Evolutionary conservation across 768 basidiomycete species (phyloP).

Genomic region (Pisolithus sp.): DNA sequence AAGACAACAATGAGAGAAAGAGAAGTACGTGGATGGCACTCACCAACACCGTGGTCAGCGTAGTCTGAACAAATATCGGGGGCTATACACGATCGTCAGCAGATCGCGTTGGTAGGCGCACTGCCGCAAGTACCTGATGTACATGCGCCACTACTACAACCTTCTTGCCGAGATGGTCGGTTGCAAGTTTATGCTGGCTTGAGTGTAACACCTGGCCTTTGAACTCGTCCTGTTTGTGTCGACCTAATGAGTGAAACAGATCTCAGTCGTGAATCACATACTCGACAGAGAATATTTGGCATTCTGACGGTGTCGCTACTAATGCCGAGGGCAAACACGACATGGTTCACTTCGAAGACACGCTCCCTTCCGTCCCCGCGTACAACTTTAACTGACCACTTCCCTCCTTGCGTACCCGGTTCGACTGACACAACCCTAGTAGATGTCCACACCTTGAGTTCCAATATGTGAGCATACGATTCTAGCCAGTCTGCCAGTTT

Average conservation of each 20-base stretch:
- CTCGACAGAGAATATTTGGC: constrained; percentile 40
- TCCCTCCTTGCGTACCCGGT: constrained; percentile 29
- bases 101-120: background rate
- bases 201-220: constrained; percentile 53
- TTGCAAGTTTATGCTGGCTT: constrained; percentile 39
- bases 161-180: constrained; percentile 52
- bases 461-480: constrained; percentile 46
- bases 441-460: constrained; percentile 54
- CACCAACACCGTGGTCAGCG: constrained; percentile 32
- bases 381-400: constrained; percentile 36
- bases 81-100: constrained; percentile 27
- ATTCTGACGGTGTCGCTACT: constrained; percentile 17
- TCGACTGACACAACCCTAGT: constrained; percentile 28
- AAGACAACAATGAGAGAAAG: background rate
- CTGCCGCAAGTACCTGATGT: constrained; percentile 45
- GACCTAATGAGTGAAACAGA: background rate
- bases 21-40: background rate
- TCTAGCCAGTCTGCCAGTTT: constrained; percentile 61
- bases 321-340: constrained; percentile 37
- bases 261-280: constrained; percentile 4
- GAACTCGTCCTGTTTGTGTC: constrained; percentile 37
- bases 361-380: constrained; percentile 25
- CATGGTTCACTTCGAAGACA: constrained; percentile 35
- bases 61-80: constrained; percentile 43
- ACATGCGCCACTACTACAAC: constrained; percentile 57